Percentiles rank a stretch among this genome's conserved stretches.
Evolutionary conservation across 2,329 filamentous ascomycete species (phyloP).

Genomic region (Aureobasidium sp.): DNA sequence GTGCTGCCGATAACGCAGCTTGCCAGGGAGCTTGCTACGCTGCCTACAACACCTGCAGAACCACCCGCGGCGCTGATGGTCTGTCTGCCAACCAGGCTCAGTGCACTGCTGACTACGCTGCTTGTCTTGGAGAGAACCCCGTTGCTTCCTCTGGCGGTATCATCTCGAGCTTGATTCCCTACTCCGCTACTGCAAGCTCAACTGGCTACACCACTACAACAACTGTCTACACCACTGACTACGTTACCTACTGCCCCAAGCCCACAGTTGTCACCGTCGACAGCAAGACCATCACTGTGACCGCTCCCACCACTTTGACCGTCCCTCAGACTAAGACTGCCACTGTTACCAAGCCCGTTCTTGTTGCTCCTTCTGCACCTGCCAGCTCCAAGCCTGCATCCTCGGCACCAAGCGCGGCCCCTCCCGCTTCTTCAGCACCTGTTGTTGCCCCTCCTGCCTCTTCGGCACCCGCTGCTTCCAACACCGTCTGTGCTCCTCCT

Average conservation of each 20-base stretch:
- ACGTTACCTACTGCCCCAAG: slow-evolving; percentile 6
- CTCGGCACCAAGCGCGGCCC: neutral
- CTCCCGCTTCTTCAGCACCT: neutral
- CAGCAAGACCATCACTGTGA: slow-evolving; percentile 9
- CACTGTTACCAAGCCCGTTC: neutral
- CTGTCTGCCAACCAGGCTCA: slow-evolving; percentile 5
- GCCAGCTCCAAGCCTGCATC: neutral
- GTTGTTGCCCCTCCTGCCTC: too few relatives aligned
- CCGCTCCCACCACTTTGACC: slow-evolving; percentile 9
- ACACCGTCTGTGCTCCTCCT: neutral
- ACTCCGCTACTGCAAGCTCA: neutral
- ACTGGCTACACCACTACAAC: neutral
- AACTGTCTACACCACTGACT: slow-evolving; percentile 3
- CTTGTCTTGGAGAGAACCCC: slow-evolving; percentile 8
- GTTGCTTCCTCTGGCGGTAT: neutral
- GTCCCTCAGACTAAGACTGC: neutral
- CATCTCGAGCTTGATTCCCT: slow-evolving; percentile 5
- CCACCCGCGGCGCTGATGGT: neutral
- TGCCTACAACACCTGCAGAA: slow-evolving; percentile 7
- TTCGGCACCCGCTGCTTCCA: neutral
- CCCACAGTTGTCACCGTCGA: slow-evolving; percentile 9
- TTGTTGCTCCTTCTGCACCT: neutral
- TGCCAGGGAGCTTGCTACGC: slow-evolving; percentile 14
- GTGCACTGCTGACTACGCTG: neutral
- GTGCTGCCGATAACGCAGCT: neutral